Conservation (phyloP, 495 filamentous ascomycete species). For the Cercophora samala region DNA sequence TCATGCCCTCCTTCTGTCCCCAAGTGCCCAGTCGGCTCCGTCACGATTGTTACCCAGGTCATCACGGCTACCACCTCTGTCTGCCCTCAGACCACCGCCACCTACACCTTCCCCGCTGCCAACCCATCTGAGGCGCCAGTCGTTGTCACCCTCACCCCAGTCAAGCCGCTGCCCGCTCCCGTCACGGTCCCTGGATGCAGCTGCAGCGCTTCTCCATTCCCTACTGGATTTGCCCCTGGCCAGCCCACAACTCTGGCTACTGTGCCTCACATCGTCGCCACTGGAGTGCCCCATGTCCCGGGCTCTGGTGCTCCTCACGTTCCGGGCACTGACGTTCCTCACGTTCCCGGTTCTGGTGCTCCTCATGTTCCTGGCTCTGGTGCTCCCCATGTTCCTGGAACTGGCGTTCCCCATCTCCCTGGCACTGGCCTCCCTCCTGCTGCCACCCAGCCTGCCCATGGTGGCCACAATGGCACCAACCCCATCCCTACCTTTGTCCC, state of each 20-base stretch:
- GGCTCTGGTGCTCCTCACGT: background rate
- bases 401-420: background rate
- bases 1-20: slow-evolving; percentile 57
- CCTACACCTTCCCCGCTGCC: slow-evolving; percentile 19
- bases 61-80: slow-evolving; percentile 26
- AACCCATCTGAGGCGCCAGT: slow-evolving; percentile 46
- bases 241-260: background rate
- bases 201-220: background rate
- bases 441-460: background rate
- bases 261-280: background rate
- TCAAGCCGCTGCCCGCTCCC: slow-evolving; percentile 21
- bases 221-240: background rate
- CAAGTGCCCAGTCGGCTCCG: slow-evolving; percentile 47
- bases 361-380: background rate
- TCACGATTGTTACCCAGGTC: slow-evolving; percentile 30
- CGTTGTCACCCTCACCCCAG: slow-evolving; percentile 52
- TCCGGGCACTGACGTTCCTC: background rate
- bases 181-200: background rate
- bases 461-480: background rate
- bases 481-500: background rate
- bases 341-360: background rate
- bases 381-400: background rate
- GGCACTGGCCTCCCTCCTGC: background rate
- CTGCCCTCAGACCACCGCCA: slow-evolving; percentile 26
- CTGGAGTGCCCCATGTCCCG: background rate